These are phyloP conservation scores for Hypoxylon sp. DNA, from an alignment of 2,329 filamentous ascomycete species.

Conservation along the genomic window DNA sequence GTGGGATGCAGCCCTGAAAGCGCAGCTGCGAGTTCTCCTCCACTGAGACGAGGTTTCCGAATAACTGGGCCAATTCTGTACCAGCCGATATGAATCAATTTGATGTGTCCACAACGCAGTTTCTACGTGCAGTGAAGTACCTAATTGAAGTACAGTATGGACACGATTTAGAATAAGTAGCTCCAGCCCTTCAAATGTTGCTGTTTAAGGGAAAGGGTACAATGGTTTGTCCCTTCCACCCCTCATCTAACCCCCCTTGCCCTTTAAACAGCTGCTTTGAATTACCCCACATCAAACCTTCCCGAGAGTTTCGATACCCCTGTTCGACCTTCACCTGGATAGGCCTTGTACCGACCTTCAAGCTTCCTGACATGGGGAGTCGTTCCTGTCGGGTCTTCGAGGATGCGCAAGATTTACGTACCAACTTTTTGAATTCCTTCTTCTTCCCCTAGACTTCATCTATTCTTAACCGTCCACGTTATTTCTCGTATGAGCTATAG, in stretches of 20 bases:
- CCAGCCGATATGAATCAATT: too few species aligned
- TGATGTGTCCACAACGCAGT: not conserved
- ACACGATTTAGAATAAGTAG: not conserved
- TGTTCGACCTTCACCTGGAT: constrained; percentile 15
- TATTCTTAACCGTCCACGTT: not conserved
- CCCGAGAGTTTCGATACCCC: constrained; percentile 30
- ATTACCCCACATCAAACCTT: constrained; percentile 36
- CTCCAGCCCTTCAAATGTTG: too few species aligned
- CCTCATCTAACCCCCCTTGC: constrained; percentile 24
- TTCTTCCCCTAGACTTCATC: constrained; percentile 5
- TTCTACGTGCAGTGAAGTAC: not conserved
- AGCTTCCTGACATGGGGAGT: constrained; percentile 24
- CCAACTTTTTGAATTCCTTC: constrained; percentile 4
- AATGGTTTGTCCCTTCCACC: constrained; percentile 6
- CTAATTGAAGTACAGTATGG: not conserved
- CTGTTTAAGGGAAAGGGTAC: too few species aligned
- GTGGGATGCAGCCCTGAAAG: constrained; percentile 31
- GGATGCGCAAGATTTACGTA: constrained; percentile 29
- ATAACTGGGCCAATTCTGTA: constrained; percentile 13
- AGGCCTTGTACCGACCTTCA: constrained; percentile 17
- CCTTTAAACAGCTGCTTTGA: constrained; percentile 8
- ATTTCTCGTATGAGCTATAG: not conserved
- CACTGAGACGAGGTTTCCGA: constrained; percentile 17
- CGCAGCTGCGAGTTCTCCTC: constrained; percentile 17
- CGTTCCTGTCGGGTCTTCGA: constrained; percentile 31